A percentile compares a stretch with the other conserved stretches of the same genome.
Evolutionary conservation across 1,284 basidiomycete species (phyloP).

Genomic region (Ustilago lituana): DNA sequence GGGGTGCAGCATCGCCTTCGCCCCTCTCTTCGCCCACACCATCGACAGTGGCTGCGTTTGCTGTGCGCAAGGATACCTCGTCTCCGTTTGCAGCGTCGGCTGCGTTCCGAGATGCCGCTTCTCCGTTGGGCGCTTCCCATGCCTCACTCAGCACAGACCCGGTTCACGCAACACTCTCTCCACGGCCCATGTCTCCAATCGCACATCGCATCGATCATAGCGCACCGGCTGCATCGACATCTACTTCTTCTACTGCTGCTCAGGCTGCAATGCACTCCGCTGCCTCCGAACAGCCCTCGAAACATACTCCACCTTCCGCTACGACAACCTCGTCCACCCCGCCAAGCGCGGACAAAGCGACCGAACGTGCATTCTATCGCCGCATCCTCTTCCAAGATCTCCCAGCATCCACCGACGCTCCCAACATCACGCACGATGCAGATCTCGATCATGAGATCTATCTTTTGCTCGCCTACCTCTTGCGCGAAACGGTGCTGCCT

Average conservation of each 20-base stretch:
- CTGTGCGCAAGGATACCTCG: constrained; percentile 16
- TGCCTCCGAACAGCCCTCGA: not conserved
- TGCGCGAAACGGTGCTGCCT: constrained; percentile 52
- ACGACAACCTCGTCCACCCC: not conserved
- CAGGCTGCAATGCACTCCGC: not conserved
- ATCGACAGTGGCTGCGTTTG: constrained; percentile 20
- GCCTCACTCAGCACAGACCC: constrained; percentile 32
- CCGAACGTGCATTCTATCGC: constrained; percentile 41
- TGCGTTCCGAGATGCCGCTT: constrained; percentile 27
- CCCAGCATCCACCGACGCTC: constrained; percentile 2
- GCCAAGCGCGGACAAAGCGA: constrained; percentile 8
- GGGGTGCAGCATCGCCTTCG: constrained; percentile 29
- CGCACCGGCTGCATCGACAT: not conserved
- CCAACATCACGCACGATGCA: constrained; percentile 26
- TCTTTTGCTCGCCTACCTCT: constrained; percentile 44
- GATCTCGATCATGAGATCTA: constrained; percentile 49
- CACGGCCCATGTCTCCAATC: constrained; percentile 24
- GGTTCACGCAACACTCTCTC: constrained; percentile 30
- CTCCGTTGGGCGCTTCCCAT: constrained; percentile 32
- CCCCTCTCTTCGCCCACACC: constrained; percentile 30
- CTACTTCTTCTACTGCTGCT: not conserved
- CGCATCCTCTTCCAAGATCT: constrained; percentile 47
- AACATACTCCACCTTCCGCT: not conserved
- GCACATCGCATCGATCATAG: constrained; percentile 18
- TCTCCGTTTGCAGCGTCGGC: constrained; percentile 20